Base-by-base conservation (phyloP, 768 basidiomycete species). In the Saitozyma podzolica region DNA sequence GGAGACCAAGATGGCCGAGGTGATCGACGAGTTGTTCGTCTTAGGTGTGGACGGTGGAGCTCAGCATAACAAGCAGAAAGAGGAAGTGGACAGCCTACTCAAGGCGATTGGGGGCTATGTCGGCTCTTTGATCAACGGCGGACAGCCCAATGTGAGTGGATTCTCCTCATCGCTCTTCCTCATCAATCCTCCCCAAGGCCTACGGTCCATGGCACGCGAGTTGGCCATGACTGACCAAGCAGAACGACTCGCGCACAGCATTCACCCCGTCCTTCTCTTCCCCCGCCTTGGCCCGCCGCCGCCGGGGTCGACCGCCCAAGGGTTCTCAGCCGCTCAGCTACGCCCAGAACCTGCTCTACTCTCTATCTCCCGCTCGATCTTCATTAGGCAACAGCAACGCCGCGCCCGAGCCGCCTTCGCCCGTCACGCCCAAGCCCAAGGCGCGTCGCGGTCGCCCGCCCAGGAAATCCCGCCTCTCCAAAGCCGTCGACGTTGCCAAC, bases 221-320 rank as follows among this genome's bases (percentile, higher is more conserved):
- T 47, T 6, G 13, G 45, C 6, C 45, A 47, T 29, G 3, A 39
- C 17, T 52, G 39, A 52, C 51, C 13, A 3, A 3, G 37, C 45
- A 45, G 54, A 49, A 1, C 40, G 11, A 51, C 19, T 51, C 58
- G 16, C 40, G 41, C 14, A 59, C 51, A 6, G 29, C 57, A n/a
- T 58, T 55, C 47, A 49, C 41, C 9, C 37, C 62, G 6, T 56
- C 68, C 14, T 75, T 60, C 57, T 70, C 70, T 7, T 65, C 73
- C 6, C 69, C 74, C 10, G 74, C 74, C 16, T 63, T 75, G 47
- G 71, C 71, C 29, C 62, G 67, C 6, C 62, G 74, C 14, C 52
- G 69, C 40, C 60, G 74, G 20, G 74, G 74, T 16, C 54, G 74
- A 65, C 74, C 74, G 16, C 71, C 71, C 11, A 72, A 73, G 53